A percentile compares a stretch with the other conserved stretches of the same genome.
These are phyloP conservation scores for Ogataea zsoltii DNA, from an alignment of 805 yeast genomes.

Conservation along the genomic window DNA sequence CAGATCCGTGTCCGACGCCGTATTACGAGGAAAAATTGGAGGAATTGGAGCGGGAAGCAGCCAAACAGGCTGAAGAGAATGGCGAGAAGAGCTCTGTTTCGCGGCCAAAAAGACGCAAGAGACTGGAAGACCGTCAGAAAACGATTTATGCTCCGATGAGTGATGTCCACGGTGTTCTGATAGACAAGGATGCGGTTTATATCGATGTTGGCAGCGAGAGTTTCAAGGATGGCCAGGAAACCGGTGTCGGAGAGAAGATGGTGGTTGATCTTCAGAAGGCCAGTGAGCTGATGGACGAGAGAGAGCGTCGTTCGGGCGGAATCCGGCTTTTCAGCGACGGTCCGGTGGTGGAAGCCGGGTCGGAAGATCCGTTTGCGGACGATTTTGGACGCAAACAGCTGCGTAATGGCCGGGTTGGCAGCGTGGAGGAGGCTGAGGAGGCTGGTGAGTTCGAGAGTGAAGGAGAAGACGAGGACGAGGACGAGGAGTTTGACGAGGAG, in stretches of 20 bases:
- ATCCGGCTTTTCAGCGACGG: constrained; percentile 71
- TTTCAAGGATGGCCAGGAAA: constrained; percentile 34
- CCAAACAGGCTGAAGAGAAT: constrained; percentile 61
- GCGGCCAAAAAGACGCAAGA: constrained; percentile 69
- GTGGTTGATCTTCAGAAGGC: constrained; percentile 81
- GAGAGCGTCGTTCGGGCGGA: constrained; percentile 49
- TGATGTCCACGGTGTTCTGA: constrained; percentile 97
- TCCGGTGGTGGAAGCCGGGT: constrained; percentile 30
- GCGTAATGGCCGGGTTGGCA: constrained; percentile 63
- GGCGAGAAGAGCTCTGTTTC: constrained; percentile 49
- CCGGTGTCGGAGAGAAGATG: constrained; percentile 83
- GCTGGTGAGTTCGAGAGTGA: constrained; percentile 42
- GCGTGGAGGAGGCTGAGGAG: constrained; percentile 48
- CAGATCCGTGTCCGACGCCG: constrained; percentile 99
- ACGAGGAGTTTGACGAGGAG: constrained; percentile 43
- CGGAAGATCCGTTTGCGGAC: constrained; percentile 34
- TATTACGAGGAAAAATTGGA: constrained; percentile 82
- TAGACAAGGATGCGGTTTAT: constrained; percentile 96
- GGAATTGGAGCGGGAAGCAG: constrained; percentile 73
- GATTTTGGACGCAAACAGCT: constrained; percentile 64
- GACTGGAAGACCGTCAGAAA: constrained; percentile 92
- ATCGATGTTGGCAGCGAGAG: constrained; percentile 65
- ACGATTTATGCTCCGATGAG: constrained; percentile 99
- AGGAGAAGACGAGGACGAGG: constrained; percentile 40
- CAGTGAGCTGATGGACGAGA: constrained; percentile 49